Conservation (phyloP, 768 basidiomycete genomes). For the Obba rivulosa region DNA sequence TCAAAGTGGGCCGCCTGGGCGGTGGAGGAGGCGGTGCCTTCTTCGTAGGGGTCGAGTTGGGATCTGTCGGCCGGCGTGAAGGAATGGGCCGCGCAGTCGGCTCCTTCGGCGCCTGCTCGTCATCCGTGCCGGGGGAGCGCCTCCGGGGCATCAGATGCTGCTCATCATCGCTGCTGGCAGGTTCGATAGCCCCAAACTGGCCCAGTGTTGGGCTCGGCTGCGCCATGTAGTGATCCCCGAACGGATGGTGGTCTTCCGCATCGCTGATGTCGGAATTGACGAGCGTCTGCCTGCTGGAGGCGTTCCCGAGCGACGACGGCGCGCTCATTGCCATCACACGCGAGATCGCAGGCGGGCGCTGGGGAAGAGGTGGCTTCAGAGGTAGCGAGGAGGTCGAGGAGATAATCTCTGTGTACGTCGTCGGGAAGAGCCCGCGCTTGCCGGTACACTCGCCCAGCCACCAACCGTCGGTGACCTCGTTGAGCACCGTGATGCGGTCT, state of each 20-base stretch:
- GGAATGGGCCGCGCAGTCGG: background rate
- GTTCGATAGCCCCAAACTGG: constrained; percentile 36
- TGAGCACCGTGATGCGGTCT: constrained; percentile 68
- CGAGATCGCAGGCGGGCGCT: constrained; percentile 8
- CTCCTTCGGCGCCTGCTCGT: constrained; percentile 32
- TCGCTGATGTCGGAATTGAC: constrained; percentile 17
- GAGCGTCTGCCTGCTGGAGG: constrained; percentile 3
- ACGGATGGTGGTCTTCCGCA: constrained; percentile 41
- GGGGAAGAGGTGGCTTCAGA: constrained; percentile 18
- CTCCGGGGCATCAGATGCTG: constrained; percentile 12
- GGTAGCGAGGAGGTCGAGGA: constrained; percentile 23
- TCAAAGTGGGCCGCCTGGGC: constrained; percentile 20
- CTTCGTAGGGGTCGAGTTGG: constrained; percentile 2
- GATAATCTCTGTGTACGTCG: constrained; percentile 59
- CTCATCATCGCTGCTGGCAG: constrained; percentile 32
- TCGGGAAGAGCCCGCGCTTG: constrained; percentile 76
- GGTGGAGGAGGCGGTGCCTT: constrained; percentile 27
- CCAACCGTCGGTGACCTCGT: constrained; percentile 86
- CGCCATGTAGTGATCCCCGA: constrained; percentile 36
- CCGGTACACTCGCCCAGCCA: constrained; percentile 81
- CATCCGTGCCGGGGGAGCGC: constrained; percentile 28
- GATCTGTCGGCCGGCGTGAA: constrained; percentile 8
- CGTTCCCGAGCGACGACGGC: constrained; percentile 14
- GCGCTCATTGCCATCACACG: constrained; percentile 24
- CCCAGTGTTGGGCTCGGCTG: constrained; percentile 43